phyloP scores from a whole-genome alignment of 192 early-diverging fungal genomes.

The Coemansia sp. region DNA sequence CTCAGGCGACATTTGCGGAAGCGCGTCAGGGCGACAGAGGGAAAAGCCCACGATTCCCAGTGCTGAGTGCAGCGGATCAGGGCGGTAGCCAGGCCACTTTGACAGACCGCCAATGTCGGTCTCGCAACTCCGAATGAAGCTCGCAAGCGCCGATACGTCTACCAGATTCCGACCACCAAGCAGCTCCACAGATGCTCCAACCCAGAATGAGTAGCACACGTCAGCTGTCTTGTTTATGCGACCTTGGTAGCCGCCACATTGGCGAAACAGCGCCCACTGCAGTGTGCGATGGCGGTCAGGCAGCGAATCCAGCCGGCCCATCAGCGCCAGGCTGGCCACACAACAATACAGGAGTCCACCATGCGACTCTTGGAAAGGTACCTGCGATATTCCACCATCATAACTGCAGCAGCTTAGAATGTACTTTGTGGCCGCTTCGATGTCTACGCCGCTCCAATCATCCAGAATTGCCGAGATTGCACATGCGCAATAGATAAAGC shows the following conservation, averaged over 20 bases:
- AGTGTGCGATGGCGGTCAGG: constrained; percentile 57
- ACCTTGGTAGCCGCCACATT: constrained; percentile 86
- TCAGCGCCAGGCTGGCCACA: constrained; percentile 73
- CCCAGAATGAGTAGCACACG: constrained; percentile 98
- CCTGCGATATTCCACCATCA: constrained; percentile 72
- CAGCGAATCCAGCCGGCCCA: constrained; percentile 61
- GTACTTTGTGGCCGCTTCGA: constrained; percentile 40
- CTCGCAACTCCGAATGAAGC: constrained; percentile 35
- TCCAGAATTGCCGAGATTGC: constrained; percentile 76
- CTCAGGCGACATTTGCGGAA: constrained; percentile 44
- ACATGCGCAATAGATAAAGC: constrained; percentile 91
- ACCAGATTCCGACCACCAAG: constrained; percentile 49
- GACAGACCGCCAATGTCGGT: constrained; percentile 44
- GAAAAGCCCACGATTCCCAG: constrained; percentile 45
- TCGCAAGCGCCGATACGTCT: constrained; percentile 8
- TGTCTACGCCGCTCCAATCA: constrained; percentile 88
- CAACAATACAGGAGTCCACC: constrained; percentile 90
- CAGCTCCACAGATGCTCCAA: constrained; percentile 72
- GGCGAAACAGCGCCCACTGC: constrained; percentile 78
- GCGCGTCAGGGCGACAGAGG: constrained; percentile 32
- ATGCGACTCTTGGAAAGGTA: constrained; percentile 79
- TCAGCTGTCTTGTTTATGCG: constrained; percentile 83
- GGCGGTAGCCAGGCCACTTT: constrained; percentile 32
- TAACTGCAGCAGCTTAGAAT: constrained; percentile 37
- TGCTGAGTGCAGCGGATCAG: constrained; percentile 50